A percentile compares a stretch with the other conserved stretches of the same genome.
These are phyloP conservation scores for Ceriops tagal DNA, from an alignment of 345 rosid species.

Conservation along the genomic window DNA sequence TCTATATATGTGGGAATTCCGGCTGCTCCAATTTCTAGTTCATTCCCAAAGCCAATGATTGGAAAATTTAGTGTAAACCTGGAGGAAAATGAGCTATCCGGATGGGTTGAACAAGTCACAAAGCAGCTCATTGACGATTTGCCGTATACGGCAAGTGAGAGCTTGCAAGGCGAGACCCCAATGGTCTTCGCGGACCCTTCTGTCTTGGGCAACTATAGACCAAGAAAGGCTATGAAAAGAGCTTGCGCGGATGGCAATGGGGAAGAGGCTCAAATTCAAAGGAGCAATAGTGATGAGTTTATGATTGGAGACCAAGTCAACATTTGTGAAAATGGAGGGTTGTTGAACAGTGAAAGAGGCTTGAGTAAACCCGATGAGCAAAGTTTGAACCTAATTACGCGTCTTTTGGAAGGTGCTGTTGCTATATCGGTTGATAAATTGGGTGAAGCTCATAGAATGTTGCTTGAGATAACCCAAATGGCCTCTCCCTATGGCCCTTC, in stretches of 20 bases:
- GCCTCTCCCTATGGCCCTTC: conserved; percentile 61
- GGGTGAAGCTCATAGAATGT: conserved; percentile 55
- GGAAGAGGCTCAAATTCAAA: conserved; percentile 14
- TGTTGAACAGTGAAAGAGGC: too few species aligned
- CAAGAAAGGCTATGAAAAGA: conserved; percentile 25
- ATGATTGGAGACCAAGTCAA: conserved; percentile 2
- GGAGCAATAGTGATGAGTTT: conserved; percentile 12
- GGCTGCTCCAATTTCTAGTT: not conserved
- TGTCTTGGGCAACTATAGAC: conserved; percentile 23
- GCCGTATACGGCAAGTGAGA: conserved; percentile 26
- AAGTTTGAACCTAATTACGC: conserved; percentile 42
- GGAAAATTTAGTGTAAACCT: conserved; percentile 24
- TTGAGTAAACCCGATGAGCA: conserved; percentile 36
- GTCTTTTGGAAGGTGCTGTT: conserved; percentile 58
- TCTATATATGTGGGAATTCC: conserved; percentile 9
- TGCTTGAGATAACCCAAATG: conserved; percentile 64
- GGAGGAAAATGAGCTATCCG: conserved; percentile 53
- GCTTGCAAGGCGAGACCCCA: conserved; percentile 26
- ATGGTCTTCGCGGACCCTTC: conserved; percentile 19
- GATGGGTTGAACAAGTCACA: conserved; percentile 64
- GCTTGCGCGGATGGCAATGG: conserved; percentile 10
- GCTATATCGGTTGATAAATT: conserved; percentile 63
- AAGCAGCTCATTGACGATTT: conserved; percentile 54
- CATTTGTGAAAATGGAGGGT: conserved; percentile 13
- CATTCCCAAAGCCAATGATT: conserved; percentile 15